Conservation (phyloP, 2,329 filamentous ascomycete species). For the Penicillium polonicum region DNA sequence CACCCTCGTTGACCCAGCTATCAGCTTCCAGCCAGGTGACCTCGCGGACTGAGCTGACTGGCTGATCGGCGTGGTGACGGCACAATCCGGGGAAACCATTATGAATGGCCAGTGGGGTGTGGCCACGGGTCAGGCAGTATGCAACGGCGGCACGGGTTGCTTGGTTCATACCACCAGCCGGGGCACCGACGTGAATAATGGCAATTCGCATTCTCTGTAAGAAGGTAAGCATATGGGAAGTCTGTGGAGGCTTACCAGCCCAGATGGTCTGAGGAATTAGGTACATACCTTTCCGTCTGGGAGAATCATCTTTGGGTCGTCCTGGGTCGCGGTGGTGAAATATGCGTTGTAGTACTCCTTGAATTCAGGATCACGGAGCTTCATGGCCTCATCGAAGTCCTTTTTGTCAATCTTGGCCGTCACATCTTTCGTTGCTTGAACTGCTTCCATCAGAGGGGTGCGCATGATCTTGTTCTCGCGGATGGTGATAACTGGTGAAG, state of each 20-base stretch:
- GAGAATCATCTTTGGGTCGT: conserved; percentile 67
- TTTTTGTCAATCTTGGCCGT: conserved; percentile 77
- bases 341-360: conserved; percentile 89
- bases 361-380: conserved; percentile 87
- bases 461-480: conserved; percentile 97
- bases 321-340: conserved; percentile 81
- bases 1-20: conserved; percentile 91
- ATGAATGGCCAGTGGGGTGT: conserved; percentile 87
- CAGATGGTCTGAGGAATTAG: neutral
- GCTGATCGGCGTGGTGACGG: conserved; percentile 82
- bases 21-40: conserved; percentile 94
- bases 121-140: conserved; percentile 88
- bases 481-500: conserved; percentile 92
- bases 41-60: conserved; percentile 76
- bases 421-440: conserved; percentile 80
- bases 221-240: conserved; percentile 29
- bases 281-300: conserved; percentile 66
- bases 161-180: conserved; percentile 97
- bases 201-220: conserved; percentile 80
- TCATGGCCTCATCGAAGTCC: conserved; percentile 85
- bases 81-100: conserved; percentile 95
- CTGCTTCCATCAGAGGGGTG: conserved; percentile 84
- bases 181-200: conserved; percentile 94
- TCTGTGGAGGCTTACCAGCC: too few species aligned
- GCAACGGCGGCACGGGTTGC: conserved; percentile 90